These are phyloP conservation scores for Gossypium trilobum DNA, from an alignment of 441 rosid genomes.

Conservation along the genomic window DNA sequence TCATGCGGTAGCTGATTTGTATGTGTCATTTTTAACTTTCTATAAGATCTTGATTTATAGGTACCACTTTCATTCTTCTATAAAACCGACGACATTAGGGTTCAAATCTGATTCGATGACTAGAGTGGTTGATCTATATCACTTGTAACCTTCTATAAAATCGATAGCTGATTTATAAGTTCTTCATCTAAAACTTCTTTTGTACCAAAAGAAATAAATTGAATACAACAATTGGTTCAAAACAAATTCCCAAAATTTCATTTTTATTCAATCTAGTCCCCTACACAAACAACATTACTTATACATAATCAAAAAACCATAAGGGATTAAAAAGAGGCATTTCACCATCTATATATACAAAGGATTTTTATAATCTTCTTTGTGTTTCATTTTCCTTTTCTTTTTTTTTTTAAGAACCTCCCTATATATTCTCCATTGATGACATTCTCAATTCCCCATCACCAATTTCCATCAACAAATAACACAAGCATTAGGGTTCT, in stretches of 20 bases:
- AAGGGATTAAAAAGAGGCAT: not conserved
- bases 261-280: constrained; percentile 27
- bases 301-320: constrained; percentile 10
- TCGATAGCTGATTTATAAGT: no score
- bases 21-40: no score
- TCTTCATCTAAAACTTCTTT: no score
- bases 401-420: not conserved
- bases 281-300: constrained; percentile 15
- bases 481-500: constrained; percentile 82
- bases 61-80: no score
- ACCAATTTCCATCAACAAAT: constrained; percentile 31
- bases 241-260: constrained; percentile 26
- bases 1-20: no score
- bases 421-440: not conserved
- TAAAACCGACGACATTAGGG: no score
- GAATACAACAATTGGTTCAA: not conserved
- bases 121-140: no score
- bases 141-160: no score
- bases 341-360: constrained; percentile 24
- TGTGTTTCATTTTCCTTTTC: not conserved
- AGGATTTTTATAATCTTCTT: constrained; percentile 14
- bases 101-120: no score
- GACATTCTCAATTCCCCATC: not conserved
- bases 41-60: no score
- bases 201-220: not conserved